These are phyloP conservation scores for Ophiostoma fasciatum DNA, from an alignment of 2,329 filamentous ascomycete genomes.

Conservation along the genomic window DNA sequence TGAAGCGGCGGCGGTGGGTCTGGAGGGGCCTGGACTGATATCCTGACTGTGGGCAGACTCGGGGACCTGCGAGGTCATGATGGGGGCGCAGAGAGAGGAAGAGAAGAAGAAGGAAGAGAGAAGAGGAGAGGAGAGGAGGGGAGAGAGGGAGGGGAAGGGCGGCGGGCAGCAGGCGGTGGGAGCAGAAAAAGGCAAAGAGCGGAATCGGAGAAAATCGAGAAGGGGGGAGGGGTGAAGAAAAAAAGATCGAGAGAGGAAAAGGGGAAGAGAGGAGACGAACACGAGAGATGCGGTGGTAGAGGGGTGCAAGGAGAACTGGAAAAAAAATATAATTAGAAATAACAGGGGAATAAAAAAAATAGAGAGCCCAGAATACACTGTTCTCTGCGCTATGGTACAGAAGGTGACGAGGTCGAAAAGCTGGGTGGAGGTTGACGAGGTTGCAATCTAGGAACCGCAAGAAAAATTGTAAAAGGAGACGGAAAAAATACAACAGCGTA, in stretches of 20 bases:
- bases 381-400: too few species aligned
- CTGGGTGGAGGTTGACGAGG: constrained; percentile 7
- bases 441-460: constrained; percentile 8
- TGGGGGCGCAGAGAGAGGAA: constrained; percentile 16
- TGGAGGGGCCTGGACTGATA: constrained; percentile 19
- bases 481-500: too few species aligned
- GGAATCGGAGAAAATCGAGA: background rate
- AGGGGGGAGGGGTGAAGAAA: background rate
- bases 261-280: background rate
- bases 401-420: too few species aligned
- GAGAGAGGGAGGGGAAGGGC: background rate
- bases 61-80: constrained; percentile 19
- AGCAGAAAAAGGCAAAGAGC: background rate
- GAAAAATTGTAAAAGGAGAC: constrained; percentile 2
- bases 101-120: constrained; percentile 16
- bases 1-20: constrained; percentile 12
- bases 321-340: background rate
- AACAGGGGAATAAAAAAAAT: background rate
- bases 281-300: constrained; percentile 1
- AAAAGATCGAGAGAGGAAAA: background rate
- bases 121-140: constrained; percentile 10
- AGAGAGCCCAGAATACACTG: too few species aligned
- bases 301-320: constrained; percentile 3
- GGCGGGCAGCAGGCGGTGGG: background rate
- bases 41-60: constrained; percentile 11